phyloP scores from a whole-genome alignment of 2,329 filamentous ascomycete species.

The Colletotrichum nymphaeae region DNA sequence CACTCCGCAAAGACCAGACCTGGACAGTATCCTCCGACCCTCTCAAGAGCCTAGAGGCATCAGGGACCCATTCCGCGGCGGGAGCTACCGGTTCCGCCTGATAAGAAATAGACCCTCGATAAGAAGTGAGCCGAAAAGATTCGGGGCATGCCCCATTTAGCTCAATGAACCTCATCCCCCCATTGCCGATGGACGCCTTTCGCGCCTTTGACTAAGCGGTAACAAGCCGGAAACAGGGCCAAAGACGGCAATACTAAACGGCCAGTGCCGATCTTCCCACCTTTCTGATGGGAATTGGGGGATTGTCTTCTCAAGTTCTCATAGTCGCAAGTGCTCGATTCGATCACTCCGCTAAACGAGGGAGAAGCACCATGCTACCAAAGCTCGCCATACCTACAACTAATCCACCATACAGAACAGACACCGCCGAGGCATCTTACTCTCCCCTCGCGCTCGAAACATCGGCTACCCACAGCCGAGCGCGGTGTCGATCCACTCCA shows the following conservation, averaged over 20 bases:
- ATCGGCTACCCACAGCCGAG: conserved; percentile 29
- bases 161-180: neutral
- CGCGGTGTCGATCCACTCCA: conserved; percentile 35
- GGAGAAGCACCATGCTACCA: neutral
- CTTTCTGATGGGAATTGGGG: neutral
- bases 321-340: conserved; percentile 18
- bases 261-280: conserved; percentile 22
- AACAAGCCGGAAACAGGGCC: conserved; percentile 18
- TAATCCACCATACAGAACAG: neutral
- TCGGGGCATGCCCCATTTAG: neutral
- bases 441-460: conserved; percentile 15
- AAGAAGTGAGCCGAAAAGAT: conserved; percentile 2
- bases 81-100: conserved; percentile 28
- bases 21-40: neutral
- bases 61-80: neutral
- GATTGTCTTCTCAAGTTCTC: neutral
- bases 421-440: conserved; percentile 27
- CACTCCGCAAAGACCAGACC: neutral
- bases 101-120: conserved; percentile 24
- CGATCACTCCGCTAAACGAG: neutral
- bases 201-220: conserved; percentile 10
- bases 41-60: neutral
- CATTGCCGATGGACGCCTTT: conserved; percentile 12
- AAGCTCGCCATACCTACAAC: neutral
- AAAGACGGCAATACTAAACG: conserved; percentile 2